Conservation (phyloP, 2,329 filamentous ascomycete species). For the Aspergillus piperis region DNA sequence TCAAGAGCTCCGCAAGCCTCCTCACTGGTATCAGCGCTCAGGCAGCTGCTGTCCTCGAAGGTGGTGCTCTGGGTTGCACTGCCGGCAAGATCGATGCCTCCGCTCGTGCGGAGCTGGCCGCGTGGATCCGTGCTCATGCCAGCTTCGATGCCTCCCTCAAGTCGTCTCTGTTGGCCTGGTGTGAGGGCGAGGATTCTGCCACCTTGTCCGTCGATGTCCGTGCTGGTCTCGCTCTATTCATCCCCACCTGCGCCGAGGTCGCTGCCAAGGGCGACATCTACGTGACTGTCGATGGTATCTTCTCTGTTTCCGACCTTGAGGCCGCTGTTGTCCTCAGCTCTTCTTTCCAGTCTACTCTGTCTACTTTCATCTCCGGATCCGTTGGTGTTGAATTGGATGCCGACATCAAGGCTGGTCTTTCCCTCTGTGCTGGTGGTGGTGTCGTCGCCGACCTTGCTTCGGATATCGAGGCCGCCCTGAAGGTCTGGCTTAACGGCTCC, state of each 20-base stretch:
- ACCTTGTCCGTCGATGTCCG: slow-evolving; percentile 30
- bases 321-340: slow-evolving; percentile 34
- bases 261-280: slow-evolving; percentile 40
- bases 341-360: slow-evolving; percentile 31
- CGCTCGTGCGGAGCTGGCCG: slow-evolving; percentile 32
- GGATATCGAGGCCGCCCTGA: slow-evolving; percentile 36
- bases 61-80: slow-evolving; percentile 38
- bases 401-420: slow-evolving; percentile 35
- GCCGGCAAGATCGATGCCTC: slow-evolving; percentile 29
- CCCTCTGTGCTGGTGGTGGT: slow-evolving; percentile 38
- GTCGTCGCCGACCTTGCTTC: slow-evolving; percentile 30
- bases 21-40: slow-evolving; percentile 34
- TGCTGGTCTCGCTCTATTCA: slow-evolving; percentile 37
- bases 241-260: slow-evolving; percentile 35
- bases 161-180: slow-evolving; percentile 35
- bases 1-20: slow-evolving; percentile 21
- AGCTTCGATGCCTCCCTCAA: slow-evolving; percentile 29
- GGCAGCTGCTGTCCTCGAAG: slow-evolving; percentile 39
- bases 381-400: slow-evolving; percentile 25
- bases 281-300: slow-evolving; percentile 41
- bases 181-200: slow-evolving; percentile 28
- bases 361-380: slow-evolving; percentile 29
- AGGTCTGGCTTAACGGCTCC: slow-evolving; percentile 31
- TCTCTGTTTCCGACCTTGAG: slow-evolving; percentile 28
- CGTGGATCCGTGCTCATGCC: slow-evolving; percentile 31